Evolutionary conservation across 176 grass and related monocot species (phyloP), one percentile per base, ranked within the genome.

Genomic region (Rhipidocladum racemiflorum): DNA sequence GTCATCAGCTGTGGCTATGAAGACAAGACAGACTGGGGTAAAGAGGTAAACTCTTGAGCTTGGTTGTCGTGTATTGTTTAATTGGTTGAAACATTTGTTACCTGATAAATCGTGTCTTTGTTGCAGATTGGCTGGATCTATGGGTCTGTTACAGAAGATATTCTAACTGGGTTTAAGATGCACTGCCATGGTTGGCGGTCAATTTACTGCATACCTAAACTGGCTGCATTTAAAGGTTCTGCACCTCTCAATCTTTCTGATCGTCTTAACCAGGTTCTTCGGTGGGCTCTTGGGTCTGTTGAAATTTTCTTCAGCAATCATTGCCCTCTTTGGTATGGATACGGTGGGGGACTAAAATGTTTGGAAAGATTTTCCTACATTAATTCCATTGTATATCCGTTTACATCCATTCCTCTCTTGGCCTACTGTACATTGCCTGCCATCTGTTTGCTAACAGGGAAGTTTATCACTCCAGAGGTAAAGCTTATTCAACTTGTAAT

Each of bases 241-340:
- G 91, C 91, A 42, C 91, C 91, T 72, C 84, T 92, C 39, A 92
- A 92, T 81, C 91, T 92, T 78, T 92, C 91, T 10, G 91, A 92
- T 70, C 91, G 91, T 87, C 91, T 92, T 74, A 72, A 92, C 61
- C 91, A 92, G 35, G 91, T 92, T 21, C 91, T 92, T 85, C 85
- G 91, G 9, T 92, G 91, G 91, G 91, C 91, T 43, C 91, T 92
- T 74, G 91, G 91, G 10, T 92, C 91, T 74, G 84, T 92, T 63
- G 91, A 92, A 49, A 92, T 92, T 81, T 92, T 92, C 72, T 92
- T 92, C 72, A 92, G 91, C 87, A 92, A 79, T 44, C 91, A 92
- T 48, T 92, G 91, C 50, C 91, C 91, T 36, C 91, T 92, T 40
- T 92, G 91, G 91, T 92, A 92, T 78, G 91, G 91, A 5, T 92